Percentiles rank a stretch among this genome's conserved stretches.
Conservation (phyloP, 352 stramenopile genomes). For the Phytophthora hybrid region DNA sequence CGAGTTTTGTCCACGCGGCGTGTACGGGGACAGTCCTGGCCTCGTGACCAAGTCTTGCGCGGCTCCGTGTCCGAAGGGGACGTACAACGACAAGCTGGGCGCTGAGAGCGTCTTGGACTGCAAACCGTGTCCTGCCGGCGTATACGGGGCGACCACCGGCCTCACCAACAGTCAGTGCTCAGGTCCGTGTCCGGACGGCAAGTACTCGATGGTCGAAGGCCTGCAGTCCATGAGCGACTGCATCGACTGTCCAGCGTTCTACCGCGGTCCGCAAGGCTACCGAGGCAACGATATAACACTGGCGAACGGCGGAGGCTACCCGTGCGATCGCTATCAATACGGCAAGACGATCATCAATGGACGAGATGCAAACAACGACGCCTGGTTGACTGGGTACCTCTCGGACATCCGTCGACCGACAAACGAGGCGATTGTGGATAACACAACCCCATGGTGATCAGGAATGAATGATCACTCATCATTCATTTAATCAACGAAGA, state of each 20-base stretch:
- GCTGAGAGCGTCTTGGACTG: slow-evolving; percentile 70
- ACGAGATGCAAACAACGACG: slow-evolving; percentile 44
- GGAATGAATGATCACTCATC: background rate
- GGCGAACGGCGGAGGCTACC: slow-evolving; percentile 57
- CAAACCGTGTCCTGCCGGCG: slow-evolving; percentile 69
- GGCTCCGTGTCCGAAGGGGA: slow-evolving; percentile 75
- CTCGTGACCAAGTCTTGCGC: slow-evolving; percentile 72
- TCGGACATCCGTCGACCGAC: slow-evolving; percentile 30
- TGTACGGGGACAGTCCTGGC: slow-evolving; percentile 75
- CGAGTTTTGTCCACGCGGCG: slow-evolving; percentile 72
- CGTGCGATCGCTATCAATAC: slow-evolving; percentile 64
- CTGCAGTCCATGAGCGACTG: slow-evolving; percentile 69
- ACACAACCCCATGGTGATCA: slow-evolving; percentile 29
- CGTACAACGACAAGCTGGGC: slow-evolving; percentile 69
- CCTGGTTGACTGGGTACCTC: slow-evolving; percentile 44
- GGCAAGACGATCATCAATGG: slow-evolving; percentile 57
- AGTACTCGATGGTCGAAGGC: slow-evolving; percentile 70
- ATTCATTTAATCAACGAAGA: background rate
- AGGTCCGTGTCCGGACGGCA: slow-evolving; percentile 69
- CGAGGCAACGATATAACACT: slow-evolving; percentile 60
- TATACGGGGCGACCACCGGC: slow-evolving; percentile 62
- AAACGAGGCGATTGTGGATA: slow-evolving; percentile 42
- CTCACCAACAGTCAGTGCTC: slow-evolving; percentile 68
- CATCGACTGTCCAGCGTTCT: slow-evolving; percentile 61
- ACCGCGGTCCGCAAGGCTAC: slow-evolving; percentile 66